Conservation (phyloP, 768 basidiomycete species). For the Coprinellus micaceus region DNA sequence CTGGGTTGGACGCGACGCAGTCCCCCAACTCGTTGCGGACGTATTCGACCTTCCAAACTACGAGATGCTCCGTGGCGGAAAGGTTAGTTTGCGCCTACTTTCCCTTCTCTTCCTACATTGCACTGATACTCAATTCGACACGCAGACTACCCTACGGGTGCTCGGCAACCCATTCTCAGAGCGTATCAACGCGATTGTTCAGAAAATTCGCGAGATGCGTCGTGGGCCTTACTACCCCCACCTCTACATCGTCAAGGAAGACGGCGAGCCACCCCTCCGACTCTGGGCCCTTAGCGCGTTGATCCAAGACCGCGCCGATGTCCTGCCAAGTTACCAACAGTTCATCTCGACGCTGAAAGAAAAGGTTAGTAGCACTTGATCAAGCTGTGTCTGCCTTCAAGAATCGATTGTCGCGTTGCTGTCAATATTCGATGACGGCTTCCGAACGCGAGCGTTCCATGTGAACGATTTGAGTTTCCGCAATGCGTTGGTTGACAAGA, state of each 20-base stretch:
- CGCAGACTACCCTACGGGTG: constrained; percentile 84
- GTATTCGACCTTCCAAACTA: constrained; percentile 90
- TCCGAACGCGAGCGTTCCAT: no score
- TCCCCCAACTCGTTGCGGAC: constrained; percentile 91
- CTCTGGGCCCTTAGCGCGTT: constrained; percentile 94
- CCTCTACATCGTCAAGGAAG: constrained; percentile 95
- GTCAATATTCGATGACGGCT: no score
- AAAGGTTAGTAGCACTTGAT: constrained; percentile 54
- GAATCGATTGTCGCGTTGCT: background rate
- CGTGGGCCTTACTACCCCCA: constrained; percentile 91
- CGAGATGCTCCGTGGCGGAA: constrained; percentile 87
- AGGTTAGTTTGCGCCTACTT: constrained; percentile 48
- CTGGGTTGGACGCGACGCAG: constrained; percentile 97
- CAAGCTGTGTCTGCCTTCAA: background rate
- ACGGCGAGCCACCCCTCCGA: constrained; percentile 91
- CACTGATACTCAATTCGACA: background rate
- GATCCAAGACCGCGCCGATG: constrained; percentile 94
- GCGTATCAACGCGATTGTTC: constrained; percentile 88
- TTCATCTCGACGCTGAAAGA: constrained; percentile 88
- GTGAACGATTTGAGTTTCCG: no score
- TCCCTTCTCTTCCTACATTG: background rate
- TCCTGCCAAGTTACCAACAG: constrained; percentile 93
- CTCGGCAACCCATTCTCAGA: constrained; percentile 96
- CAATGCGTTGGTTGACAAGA: background rate
- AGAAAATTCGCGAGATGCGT: constrained; percentile 93